These are phyloP conservation scores for Calonectria pseudoreteaudii DNA, from an alignment of 2,329 filamentous ascomycete genomes.

Conservation along the genomic window DNA sequence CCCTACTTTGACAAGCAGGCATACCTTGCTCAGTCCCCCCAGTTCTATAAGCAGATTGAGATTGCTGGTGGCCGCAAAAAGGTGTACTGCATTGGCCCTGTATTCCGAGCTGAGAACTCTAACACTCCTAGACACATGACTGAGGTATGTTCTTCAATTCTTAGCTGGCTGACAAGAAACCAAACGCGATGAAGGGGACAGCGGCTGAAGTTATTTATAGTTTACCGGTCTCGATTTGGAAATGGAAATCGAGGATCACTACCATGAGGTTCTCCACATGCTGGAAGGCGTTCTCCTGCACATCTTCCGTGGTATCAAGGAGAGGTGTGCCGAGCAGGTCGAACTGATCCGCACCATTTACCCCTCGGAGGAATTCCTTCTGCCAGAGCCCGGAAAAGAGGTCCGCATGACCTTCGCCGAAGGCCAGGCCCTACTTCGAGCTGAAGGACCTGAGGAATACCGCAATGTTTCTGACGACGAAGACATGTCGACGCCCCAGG, in stretches of 20 bases:
- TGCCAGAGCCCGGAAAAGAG: slow-evolving; percentile 80
- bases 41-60: slow-evolving; percentile 90
- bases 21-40: slow-evolving; percentile 82
- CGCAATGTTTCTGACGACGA: slow-evolving; percentile 79
- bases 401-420: slow-evolving; percentile 83
- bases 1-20: slow-evolving; percentile 90
- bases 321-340: slow-evolving; percentile 77
- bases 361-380: slow-evolving; percentile 80
- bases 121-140: slow-evolving; percentile 90
- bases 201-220: slow-evolving; percentile 46
- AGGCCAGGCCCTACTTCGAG: slow-evolving; percentile 80
- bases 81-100: slow-evolving; percentile 82
- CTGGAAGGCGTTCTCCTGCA: slow-evolving; percentile 80
- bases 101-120: slow-evolving; percentile 88
- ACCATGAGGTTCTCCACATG: slow-evolving; percentile 79
- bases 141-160: slow-evolving; percentile 60
- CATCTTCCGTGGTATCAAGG: slow-evolving; percentile 81
- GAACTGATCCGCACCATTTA: slow-evolving; percentile 79
- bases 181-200: not conserved
- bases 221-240: slow-evolving; percentile 91
- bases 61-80: slow-evolving; percentile 83
- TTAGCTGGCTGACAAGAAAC: not conserved
- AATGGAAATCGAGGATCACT: slow-evolving; percentile 86
- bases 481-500: slow-evolving; percentile 83
- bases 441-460: slow-evolving; percentile 76